Conservation (phyloP, 345 rosid species). For the Populus nigra region DNA sequence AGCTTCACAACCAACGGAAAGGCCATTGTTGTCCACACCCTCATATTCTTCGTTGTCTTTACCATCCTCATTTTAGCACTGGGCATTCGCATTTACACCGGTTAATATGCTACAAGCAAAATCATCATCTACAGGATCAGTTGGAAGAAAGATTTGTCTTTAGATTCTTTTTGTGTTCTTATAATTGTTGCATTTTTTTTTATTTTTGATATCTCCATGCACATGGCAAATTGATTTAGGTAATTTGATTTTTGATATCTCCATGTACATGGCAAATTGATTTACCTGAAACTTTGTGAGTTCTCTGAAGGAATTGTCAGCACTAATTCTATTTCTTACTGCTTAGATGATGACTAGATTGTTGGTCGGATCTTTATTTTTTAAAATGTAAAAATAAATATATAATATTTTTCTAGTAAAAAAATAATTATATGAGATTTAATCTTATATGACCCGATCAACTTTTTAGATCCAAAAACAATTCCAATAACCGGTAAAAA, state of each 20-base stretch:
- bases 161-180: neutral
- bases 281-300: neutral
- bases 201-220: too few relatives aligned
- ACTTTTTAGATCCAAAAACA: rapidly evolving
- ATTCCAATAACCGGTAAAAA: rapidly evolving
- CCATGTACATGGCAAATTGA: too few relatives aligned
- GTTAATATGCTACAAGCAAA: slow-evolving; percentile 8
- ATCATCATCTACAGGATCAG: neutral
- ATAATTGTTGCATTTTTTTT: neutral
- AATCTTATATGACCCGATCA: too few relatives aligned
- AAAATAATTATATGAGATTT: too few relatives aligned
- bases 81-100: slow-evolving; percentile 37
- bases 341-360: too few relatives aligned
- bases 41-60: slow-evolving; percentile 41
- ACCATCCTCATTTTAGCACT: slow-evolving; percentile 42
- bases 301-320: neutral
- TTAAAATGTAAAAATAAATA: too few relatives aligned
- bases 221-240: too few relatives aligned
- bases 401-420: too few relatives aligned
- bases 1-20: slow-evolving; percentile 45
- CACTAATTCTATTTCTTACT: too few relatives aligned
- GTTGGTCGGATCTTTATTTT: too few relatives aligned
- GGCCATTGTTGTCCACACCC: slow-evolving; percentile 47
- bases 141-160: too few relatives aligned
- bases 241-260: too few relatives aligned